Conservation (phyloP, 2,329 filamentous ascomycete species). For the Neurospora crassa region DNA sequence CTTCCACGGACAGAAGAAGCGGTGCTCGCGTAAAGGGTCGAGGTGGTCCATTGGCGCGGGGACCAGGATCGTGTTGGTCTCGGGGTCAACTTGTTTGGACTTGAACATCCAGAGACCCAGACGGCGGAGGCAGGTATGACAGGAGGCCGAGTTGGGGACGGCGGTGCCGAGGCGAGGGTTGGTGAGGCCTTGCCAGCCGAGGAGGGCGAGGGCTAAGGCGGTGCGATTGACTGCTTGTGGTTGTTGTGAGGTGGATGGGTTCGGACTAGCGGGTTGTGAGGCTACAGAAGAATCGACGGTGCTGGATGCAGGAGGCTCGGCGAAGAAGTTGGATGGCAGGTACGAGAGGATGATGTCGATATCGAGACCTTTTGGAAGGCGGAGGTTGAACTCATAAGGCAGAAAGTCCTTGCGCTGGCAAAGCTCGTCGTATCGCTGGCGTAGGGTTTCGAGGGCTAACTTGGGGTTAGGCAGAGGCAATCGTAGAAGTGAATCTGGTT, state of each 20-base stretch:
- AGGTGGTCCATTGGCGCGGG: constrained; percentile 56
- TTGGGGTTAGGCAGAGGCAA: constrained; percentile 54
- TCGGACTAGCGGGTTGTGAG: constrained; percentile 9
- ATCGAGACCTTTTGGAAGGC: constrained; percentile 42
- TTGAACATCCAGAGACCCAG: constrained; percentile 93
- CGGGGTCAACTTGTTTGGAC: constrained; percentile 54
- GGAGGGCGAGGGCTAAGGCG: constrained; percentile 59
- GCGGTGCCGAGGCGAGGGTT: constrained; percentile 34
- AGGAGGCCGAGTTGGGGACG: constrained; percentile 66
- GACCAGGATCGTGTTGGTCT: constrained; percentile 40
- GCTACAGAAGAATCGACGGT: constrained; percentile 14
- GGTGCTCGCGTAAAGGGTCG: constrained; percentile 62
- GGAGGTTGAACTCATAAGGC: constrained; percentile 53
- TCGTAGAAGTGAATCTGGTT: constrained; percentile 47
- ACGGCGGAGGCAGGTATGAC: constrained; percentile 77
- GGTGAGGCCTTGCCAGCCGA: constrained; percentile 65
- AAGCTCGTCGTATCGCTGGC: constrained; percentile 56
- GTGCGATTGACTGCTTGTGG: constrained; percentile 40
- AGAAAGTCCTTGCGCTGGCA: constrained; percentile 43
- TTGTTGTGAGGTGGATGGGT: constrained; percentile 35
- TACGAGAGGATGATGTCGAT: constrained; percentile 39
- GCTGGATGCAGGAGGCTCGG: constrained; percentile 27
- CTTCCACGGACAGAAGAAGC: constrained; percentile 78
- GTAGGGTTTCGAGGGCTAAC: constrained; percentile 46
- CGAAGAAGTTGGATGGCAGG: constrained; percentile 47